Evolutionary conservation across 2,329 filamentous ascomycete genomes (phyloP).

Genomic region (Diaporthe helianthi): DNA sequence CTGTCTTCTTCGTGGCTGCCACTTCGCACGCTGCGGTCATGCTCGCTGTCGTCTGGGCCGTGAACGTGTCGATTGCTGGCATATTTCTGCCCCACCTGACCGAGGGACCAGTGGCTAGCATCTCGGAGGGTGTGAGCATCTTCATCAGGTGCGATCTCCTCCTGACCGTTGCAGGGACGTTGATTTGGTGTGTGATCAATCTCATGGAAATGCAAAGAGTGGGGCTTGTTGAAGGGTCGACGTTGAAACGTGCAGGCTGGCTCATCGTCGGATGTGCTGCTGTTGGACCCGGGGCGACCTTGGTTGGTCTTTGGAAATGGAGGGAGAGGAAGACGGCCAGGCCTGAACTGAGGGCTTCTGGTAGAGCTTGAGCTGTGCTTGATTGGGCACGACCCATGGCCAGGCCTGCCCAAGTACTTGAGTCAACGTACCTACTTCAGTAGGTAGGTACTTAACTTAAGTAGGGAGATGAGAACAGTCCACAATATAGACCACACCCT

Average conservation of each 20-base stretch:
- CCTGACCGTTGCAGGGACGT: not conserved
- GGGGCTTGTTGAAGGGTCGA: not conserved
- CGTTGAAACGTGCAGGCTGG: not conserved
- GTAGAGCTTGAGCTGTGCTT: not conserved
- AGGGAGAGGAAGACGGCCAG: conserved; percentile 21
- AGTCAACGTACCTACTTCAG: no score
- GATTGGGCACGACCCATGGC: no score
- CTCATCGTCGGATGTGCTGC: not conserved
- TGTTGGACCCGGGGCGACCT: conserved; percentile 12
- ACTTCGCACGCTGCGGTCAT: conserved; percentile 1
- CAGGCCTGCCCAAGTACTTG: no score
- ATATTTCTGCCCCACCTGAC: not conserved
- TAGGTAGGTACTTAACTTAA: no score
- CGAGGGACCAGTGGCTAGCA: not conserved
- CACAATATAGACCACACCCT: no score
- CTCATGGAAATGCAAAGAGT: conserved; percentile 5
- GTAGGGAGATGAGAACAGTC: not conserved
- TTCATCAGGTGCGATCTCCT: conserved; percentile 23
- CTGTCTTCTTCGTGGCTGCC: not conserved
- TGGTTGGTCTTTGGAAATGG: conserved; percentile 21
- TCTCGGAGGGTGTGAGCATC: not conserved
- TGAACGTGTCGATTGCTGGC: not conserved
- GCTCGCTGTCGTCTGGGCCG: conserved; percentile 1
- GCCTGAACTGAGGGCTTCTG: not conserved
- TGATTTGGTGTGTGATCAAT: conserved; percentile 4